Evolutionary conservation across 2,329 filamentous ascomycete species (phyloP), one percentile per base, ranked within the genome.

Genomic region (Exophiala calicioides): DNA sequence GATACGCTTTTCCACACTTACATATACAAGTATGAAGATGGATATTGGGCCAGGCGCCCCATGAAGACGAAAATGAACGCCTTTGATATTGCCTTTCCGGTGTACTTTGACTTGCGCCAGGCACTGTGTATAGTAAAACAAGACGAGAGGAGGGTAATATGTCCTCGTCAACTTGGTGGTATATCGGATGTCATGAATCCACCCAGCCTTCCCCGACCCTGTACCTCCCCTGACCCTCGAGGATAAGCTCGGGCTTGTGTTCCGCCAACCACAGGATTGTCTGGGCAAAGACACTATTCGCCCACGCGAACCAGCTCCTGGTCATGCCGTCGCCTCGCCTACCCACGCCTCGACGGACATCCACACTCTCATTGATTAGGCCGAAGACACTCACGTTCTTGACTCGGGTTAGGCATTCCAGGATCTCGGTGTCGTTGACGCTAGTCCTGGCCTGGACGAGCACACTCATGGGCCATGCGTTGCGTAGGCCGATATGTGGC

Each of bases 381-480:
- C 93, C 93, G 7, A 94, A 75, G 41, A 75, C 77, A 52, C 86
- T 86, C 1, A 86, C 86, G 50, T 81, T 77, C 50, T 93, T 81
- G 29, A 98, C 93, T 23, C 85, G 66, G 5, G 81, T 73, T 19
- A 98, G 68, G 53, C 85, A 87, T 37, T 80, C 76, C 50, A 69
- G 73, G 55, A 98, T 97, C 70, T 98, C 93, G 12, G 56, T 55
- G 0, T 77, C 74, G 47, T 90, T 77, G 39, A 91, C 79, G 4
- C 84, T 86, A 0, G 93, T 98, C 78, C 93, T 89, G 2, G 88
- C 89, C 68, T 96, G 90, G 15, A 96, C 80, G 6, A 98, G 76
- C 53, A 96, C 72, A 64, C 88, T 93, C 90, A 98, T 97, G 0
- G 93, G 93, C 93, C 93, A 98, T 5, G 91, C 93, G 57, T 95